Evolutionary conservation across 306 rosid species (phyloP).

Genomic region (Begonia masoniana): DNA sequence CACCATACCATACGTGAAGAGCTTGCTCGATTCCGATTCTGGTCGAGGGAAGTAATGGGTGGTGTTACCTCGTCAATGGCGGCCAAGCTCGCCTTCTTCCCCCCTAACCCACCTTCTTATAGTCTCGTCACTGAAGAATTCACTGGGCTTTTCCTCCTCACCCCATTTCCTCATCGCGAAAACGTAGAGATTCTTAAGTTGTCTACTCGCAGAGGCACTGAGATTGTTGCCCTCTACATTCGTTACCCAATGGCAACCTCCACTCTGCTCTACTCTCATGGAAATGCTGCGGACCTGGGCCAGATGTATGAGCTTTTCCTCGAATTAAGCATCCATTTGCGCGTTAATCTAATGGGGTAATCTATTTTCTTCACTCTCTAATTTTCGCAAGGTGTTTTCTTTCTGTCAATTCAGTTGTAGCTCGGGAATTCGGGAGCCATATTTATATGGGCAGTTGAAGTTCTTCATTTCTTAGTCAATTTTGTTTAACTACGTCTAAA

Average conservation of each 20-base stretch:
- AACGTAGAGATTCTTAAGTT: constrained; percentile 46
- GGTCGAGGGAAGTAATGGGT: constrained; percentile 27
- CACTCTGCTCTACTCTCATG: constrained; percentile 52
- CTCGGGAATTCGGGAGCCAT: neutral
- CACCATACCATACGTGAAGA: no score
- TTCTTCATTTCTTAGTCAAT: neutral
- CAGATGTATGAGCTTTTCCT: constrained; percentile 68
- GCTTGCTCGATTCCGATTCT: neutral
- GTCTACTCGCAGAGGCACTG: constrained; percentile 44
- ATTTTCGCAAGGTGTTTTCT: neutral
- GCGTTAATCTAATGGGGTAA: constrained; percentile 61
- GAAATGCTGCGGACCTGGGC: constrained; percentile 69
- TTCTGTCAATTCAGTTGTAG: neutral
- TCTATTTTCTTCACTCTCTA: neutral
- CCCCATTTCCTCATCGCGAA: constrained; percentile 57
- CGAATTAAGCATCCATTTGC: constrained; percentile 55
- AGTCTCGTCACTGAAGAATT: constrained; percentile 27
- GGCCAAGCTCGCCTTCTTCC: constrained; percentile 59
- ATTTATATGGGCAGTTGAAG: neutral
- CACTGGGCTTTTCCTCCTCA: constrained; percentile 46
- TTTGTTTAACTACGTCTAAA: no score
- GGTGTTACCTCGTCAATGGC: constrained; percentile 74
- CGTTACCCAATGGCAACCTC: constrained; percentile 60
- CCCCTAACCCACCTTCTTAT: constrained; percentile 59
- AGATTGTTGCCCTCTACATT: constrained; percentile 44